Evolutionary conservation across 1,284 basidiomycete species (phyloP), one percentile per base, ranked within the genome.

Genomic region (Amylostereum chailletii): DNA sequence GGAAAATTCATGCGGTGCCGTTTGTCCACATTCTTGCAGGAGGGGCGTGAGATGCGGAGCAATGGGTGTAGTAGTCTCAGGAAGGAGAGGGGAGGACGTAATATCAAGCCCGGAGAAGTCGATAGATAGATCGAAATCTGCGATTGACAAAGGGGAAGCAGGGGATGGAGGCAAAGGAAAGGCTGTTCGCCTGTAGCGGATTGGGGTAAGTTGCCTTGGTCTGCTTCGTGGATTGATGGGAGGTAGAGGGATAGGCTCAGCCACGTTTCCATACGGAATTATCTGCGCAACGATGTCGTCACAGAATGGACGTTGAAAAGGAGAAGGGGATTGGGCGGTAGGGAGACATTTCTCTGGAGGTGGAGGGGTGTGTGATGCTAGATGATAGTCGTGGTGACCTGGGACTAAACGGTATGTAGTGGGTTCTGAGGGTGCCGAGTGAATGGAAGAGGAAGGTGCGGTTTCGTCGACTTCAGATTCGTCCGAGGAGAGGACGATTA

Each of bases 1-100:
- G 42, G 83, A 86, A 59, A 90, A 90, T 55, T 88, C 85, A 57
- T 83, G 74, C 5, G 83, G 76, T 5, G 75, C 74, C 31, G 69
- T 65, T 60, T 90, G 86, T 37, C 71, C 67, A 55, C 86, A 90
- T 64, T 87, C 84, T 6, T 68, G 67, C 11, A 90, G 65, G 1
- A 90, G 70, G 6, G 83, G 78, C 38, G 66, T 57, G 4, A 89
- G 71, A 57, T 81, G 77, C 34, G 66, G 67, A 0, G 83, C 77
- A 34, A 60, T 56, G 10, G 59, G 19, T 42, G 53, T 19, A 48
- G 44, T 8, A 49, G 53, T 6, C 42, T 55, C 49, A 39, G 45
- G 40, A 11, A 54, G 50, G 10, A 56, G 46, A 39, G 62, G 47
- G 11, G 49, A 41, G 19, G 55, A 57, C 5, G 65, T 71, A 45